Percentiles rank a stretch among this genome's conserved stretches.
These are phyloP conservation scores for Moricandia arvensis DNA, from an alignment of 345 rosid genomes.

Conservation along the genomic window DNA sequence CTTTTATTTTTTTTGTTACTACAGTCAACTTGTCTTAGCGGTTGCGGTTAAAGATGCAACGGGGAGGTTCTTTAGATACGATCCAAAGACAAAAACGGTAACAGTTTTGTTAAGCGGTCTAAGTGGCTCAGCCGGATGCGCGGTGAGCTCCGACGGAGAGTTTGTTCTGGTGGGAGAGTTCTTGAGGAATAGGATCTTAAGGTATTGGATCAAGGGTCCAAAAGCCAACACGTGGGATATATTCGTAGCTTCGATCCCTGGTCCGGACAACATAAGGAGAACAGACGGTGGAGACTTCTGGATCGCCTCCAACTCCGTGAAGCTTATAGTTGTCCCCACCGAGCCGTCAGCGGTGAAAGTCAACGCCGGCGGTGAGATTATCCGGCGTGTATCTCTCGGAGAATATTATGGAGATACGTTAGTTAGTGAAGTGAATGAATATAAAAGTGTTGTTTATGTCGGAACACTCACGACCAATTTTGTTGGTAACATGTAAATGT, in stretches of 20 bases:
- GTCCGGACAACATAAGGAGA: slow-evolving; percentile 34
- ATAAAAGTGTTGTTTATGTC: slow-evolving; percentile 11
- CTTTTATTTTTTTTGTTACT: not conserved
- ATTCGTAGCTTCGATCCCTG: slow-evolving; percentile 25
- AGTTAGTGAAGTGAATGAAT: slow-evolving; percentile 32
- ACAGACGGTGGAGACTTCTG: slow-evolving; percentile 33
- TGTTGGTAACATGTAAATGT: slow-evolving; percentile 16
- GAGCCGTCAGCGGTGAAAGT: slow-evolving; percentile 32
- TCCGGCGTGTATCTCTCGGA: slow-evolving; percentile 26
- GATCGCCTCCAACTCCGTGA: slow-evolving; percentile 33
- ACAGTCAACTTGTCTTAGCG: slow-evolving; percentile 30
- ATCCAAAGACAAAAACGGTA: slow-evolving; percentile 22
- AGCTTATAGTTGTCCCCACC: slow-evolving; percentile 29
- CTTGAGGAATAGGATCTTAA: slow-evolving; percentile 23
- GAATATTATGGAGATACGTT: slow-evolving; percentile 31
- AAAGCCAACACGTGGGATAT: slow-evolving; percentile 31
- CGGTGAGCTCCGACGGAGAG: slow-evolving; percentile 33
- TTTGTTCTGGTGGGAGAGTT: slow-evolving; percentile 33
- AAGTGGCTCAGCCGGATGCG: slow-evolving; percentile 34
- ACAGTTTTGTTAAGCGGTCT: slow-evolving; percentile 32
- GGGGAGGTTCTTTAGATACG: slow-evolving; percentile 33
- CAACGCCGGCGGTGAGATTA: slow-evolving; percentile 24
- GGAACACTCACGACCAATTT: slow-evolving; percentile 29
- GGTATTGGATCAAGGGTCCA: slow-evolving; percentile 37
- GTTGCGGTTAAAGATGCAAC: slow-evolving; percentile 33